These are phyloP conservation scores for Astrocystis sublimbata DNA, from an alignment of 495 filamentous ascomycete species.

Conservation along the genomic window DNA sequence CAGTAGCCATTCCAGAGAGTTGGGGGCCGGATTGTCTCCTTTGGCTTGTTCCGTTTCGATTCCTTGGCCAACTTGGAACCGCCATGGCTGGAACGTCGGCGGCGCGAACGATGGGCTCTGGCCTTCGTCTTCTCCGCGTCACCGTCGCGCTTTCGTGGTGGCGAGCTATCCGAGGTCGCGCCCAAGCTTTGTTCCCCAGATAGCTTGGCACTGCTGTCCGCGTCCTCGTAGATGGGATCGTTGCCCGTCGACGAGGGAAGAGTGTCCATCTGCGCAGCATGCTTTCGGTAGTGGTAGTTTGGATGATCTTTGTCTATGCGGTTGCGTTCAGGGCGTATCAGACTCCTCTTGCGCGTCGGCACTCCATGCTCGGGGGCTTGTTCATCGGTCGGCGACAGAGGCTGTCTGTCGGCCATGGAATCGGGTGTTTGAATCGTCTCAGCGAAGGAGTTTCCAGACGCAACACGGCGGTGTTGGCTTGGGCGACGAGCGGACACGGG, in stretches of 20 bases:
- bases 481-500: conserved; percentile 35
- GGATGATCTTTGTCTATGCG: conserved; percentile 81
- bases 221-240: conserved; percentile 77
- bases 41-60: conserved; percentile 61
- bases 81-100: conserved; percentile 36
- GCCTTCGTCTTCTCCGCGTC: conserved; percentile 43
- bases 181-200: conserved; percentile 52
- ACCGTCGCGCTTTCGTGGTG: conserved; percentile 35
- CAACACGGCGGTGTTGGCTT: conserved; percentile 49
- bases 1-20: conserved; percentile 97
- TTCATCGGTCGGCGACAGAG: conserved; percentile 46
- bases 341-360: conserved; percentile 69
- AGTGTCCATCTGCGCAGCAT: conserved; percentile 85
- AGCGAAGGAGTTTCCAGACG: conserved; percentile 50
- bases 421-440: conserved; percentile 53
- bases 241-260: conserved; percentile 88
- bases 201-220: conserved; percentile 50
- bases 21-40: conserved; percentile 72
- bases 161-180: conserved; percentile 39
- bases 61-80: conserved; percentile 56
- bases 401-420: conserved; percentile 46
- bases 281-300: conserved; percentile 91
- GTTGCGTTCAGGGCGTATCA: conserved; percentile 85
- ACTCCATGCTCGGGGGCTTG: conserved; percentile 27
- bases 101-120: conserved; percentile 21